Conservation (phyloP, 805 yeast species). For the Hermanozyma aechmeae region DNA sequence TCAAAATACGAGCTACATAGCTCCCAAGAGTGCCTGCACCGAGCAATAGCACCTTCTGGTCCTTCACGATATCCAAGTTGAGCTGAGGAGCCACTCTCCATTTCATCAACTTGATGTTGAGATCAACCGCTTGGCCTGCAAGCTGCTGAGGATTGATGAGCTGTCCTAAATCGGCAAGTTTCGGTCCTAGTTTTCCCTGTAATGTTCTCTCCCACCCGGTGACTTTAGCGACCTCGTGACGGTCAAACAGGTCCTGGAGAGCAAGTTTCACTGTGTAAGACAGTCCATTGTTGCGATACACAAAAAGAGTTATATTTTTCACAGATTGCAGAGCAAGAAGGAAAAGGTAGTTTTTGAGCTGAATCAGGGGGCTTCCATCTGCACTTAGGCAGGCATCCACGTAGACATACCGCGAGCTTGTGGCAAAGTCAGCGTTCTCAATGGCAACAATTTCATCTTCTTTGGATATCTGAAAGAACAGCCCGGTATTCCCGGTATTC, state of each 20-base stretch:
- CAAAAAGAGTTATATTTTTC: constrained; percentile 11
- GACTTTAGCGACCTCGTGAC: constrained; percentile 27
- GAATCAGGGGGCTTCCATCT: constrained; percentile 35
- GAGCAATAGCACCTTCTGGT: constrained; percentile 60
- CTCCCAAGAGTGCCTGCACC: constrained; percentile 97
- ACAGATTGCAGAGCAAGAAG: constrained; percentile 25
- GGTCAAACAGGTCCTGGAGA: constrained; percentile 4
- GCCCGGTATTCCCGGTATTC: neutral
- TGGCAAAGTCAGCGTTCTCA: constrained; percentile 7
- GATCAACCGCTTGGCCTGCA: constrained; percentile 87
- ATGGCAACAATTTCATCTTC: constrained; percentile 1
- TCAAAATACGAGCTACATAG: constrained; percentile 72
- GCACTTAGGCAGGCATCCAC: constrained; percentile 22
- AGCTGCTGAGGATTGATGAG: constrained; percentile 73
- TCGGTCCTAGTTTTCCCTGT: constrained; percentile 69
- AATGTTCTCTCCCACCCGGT: constrained; percentile 90
- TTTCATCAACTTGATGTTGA: constrained; percentile 87
- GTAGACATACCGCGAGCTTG: too few species aligned
- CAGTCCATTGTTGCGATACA: constrained; percentile 14
- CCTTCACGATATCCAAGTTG: constrained; percentile 54
- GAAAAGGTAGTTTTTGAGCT: constrained; percentile 50
- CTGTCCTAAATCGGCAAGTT: constrained; percentile 72
- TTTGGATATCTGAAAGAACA: constrained; percentile 6
- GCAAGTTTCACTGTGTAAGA: constrained; percentile 11
- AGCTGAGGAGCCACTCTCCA: constrained; percentile 90